Evolutionary conservation across 1,284 basidiomycete genomes (phyloP).

Genomic region (Erythrobasidium hasegawianum): DNA sequence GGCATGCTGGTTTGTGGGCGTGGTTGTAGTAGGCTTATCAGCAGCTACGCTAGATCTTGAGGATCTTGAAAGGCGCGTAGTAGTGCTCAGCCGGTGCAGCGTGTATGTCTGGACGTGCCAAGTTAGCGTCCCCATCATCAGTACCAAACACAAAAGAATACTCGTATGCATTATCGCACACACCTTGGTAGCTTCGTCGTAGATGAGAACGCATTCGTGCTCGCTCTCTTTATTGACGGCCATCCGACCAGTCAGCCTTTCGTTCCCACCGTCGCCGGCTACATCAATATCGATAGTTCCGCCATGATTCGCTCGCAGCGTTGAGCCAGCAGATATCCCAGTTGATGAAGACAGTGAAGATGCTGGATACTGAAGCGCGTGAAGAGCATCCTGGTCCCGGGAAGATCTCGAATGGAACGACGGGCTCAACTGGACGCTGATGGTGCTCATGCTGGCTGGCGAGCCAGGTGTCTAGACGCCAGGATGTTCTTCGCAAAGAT

Average conservation of each 20-base stretch:
- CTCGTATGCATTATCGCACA: background rate
- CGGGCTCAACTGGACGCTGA: too few relatives aligned
- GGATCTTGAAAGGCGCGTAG: constrained; percentile 1
- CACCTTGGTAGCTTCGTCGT: constrained; percentile 21
- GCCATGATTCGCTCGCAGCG: background rate
- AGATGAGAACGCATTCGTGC: constrained; percentile 26
- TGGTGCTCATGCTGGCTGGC: too few relatives aligned
- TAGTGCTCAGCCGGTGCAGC: constrained; percentile 8
- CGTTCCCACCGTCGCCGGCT: background rate
- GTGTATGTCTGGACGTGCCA: constrained; percentile 9
- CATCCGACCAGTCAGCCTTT: background rate
- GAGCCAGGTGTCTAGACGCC: too few relatives aligned
- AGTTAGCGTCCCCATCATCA: background rate
- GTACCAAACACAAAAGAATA: background rate
- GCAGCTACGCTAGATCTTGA: background rate
- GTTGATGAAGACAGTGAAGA: background rate
- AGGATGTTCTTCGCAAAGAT: too few relatives aligned
- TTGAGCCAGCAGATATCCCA: background rate
- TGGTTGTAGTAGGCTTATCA: background rate
- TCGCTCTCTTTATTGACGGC: background rate
- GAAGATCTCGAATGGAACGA: too few relatives aligned
- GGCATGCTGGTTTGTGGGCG: background rate
- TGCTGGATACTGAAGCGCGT: constrained; percentile 3
- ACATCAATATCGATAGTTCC: background rate
- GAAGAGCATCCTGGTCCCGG: background rate